Evolutionary conservation across 179 eudicot genomes (phyloP).

Genomic region (Heliamphora ciliata): DNA sequence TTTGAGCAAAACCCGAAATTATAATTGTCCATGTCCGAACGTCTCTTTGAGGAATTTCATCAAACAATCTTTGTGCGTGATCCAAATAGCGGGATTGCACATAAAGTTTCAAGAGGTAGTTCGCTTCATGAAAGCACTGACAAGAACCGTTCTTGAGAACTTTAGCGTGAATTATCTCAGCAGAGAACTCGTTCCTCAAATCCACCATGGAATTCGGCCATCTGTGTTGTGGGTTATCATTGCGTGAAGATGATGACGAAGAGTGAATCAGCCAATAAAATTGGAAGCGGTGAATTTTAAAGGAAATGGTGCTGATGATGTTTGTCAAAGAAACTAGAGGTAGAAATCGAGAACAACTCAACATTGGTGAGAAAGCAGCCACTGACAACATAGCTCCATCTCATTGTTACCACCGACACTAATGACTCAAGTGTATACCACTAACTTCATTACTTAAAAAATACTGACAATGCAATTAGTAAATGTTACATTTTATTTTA

Average conservation of each 20-base stretch:
- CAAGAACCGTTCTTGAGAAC: slow-evolving; percentile 42
- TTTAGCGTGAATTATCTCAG: slow-evolving; percentile 38
- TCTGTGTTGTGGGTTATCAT: slow-evolving; percentile 17
- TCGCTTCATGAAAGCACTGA: slow-evolving; percentile 30
- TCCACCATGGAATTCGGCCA: slow-evolving; percentile 27
- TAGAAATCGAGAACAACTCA: slow-evolving; percentile 8
- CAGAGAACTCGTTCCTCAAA: slow-evolving; percentile 22
- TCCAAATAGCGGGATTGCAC: slow-evolving; percentile 30
- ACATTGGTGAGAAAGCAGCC: background rate
- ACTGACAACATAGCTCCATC: slow-evolving; percentile 17
- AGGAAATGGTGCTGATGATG: background rate
- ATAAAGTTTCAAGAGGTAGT: slow-evolving; percentile 50
- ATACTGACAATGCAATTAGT: no score
- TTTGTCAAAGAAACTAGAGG: background rate
- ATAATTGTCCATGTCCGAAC: slow-evolving; percentile 70
- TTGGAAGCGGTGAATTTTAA: background rate
- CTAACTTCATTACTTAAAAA: no score
- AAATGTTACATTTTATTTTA: no score
- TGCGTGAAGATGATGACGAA: slow-evolving; percentile 13
- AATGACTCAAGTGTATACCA: background rate
- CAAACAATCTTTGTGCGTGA: slow-evolving; percentile 59
- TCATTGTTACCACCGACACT: slow-evolving; percentile 17
- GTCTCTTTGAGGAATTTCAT: slow-evolving; percentile 63
- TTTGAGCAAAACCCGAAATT: slow-evolving; percentile 54
- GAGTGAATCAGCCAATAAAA: slow-evolving; percentile 11